Evolutionary conservation across 768 basidiomycete species (phyloP), one percentile per base, ranked within the genome.

Genomic region (Suillus occidentalis): DNA sequence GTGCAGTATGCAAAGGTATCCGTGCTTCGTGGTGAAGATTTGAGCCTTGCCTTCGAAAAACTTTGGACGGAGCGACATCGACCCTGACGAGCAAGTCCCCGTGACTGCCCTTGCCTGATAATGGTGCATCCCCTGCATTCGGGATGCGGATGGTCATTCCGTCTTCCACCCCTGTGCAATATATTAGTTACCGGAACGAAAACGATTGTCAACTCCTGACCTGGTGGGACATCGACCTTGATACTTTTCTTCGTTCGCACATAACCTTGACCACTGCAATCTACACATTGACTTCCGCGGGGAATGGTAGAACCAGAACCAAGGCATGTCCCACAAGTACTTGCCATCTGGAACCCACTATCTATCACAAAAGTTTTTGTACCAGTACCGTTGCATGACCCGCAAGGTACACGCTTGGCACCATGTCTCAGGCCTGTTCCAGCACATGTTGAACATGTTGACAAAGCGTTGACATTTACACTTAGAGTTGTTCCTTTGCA

Each of bases 321-420:
- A 20, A 84, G 82, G 77, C 97, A 99, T 34, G 85, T 74, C 62
- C 83, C 81, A 79, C 97, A 99, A 37, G 94, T 95, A 66, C 89
- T 92, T 28, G 95, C 89, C 94, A 99, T 96, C 75, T 95, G 92
- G 86, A 99, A 99, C 20, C 97, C 97, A 74, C 85, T 90, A 72
- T 94, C 89, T 72, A 99, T 86, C 61, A 94, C 89, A 76, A 92
- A 98, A 20, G 95, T 93, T 75, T 89, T 87, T 42, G 90, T 87
- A 53, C 97, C 97, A 28, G 91, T 84, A 63, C 97, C 97, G 64
- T 88, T 84, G 78, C 97, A 99, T 42, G 89, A 78, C 60, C 80
- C 72, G 78, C 97, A 99, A 36, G 87, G 85, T 59, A 86, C 83
- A 70, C 91, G 84, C 78, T 95, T 91, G 42, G 91, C 87, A 39